Percentiles rank a stretch among this genome's conserved stretches.
Conservation (phyloP, 768 basidiomycete species). For the Suillus fuscotomentosus region DNA sequence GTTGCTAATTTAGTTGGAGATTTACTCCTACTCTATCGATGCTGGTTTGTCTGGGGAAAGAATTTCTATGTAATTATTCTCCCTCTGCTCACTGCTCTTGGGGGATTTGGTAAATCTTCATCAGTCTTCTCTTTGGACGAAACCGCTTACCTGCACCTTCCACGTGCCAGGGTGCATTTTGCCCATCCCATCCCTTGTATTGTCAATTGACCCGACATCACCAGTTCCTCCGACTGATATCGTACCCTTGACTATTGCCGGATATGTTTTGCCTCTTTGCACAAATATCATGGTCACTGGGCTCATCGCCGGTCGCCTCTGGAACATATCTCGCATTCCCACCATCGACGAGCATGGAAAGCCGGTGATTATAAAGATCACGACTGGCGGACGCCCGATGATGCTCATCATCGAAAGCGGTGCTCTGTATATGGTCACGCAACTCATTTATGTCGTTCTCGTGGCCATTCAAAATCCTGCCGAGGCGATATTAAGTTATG, state of each 20-base stretch:
- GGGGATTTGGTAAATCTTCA: constrained; percentile 23
- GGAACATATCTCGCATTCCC: constrained; percentile 16
- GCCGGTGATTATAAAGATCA: neutral
- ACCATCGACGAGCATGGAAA: neutral
- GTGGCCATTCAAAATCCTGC: constrained; percentile 28
- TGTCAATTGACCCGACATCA: neutral
- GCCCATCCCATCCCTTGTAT: neutral
- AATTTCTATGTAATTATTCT: constrained; percentile 27
- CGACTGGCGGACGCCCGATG: constrained; percentile 13
- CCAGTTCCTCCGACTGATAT: constrained; percentile 22
- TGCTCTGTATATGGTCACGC: constrained; percentile 27
- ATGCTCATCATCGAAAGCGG: constrained; percentile 31
- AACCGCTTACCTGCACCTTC: neutral
- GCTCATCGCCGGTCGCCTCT: constrained; percentile 34
- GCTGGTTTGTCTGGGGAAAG: constrained; percentile 31
- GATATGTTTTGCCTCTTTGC: constrained; percentile 30
- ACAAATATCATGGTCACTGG: constrained; percentile 34
- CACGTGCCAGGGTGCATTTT: neutral
- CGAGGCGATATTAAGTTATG: constrained; percentile 22
- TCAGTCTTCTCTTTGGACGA: neutral
- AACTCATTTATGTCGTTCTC: constrained; percentile 30
- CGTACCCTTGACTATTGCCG: constrained; percentile 29
- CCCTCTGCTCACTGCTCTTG: constrained; percentile 25
- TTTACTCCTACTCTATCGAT: constrained; percentile 31
- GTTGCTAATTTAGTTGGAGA: constrained; percentile 21